Percentiles rank a stretch among this genome's conserved stretches.
These are phyloP conservation scores for Xylaria sp. DNA, from an alignment of 2,329 filamentous ascomycete species.

Conservation along the genomic window DNA sequence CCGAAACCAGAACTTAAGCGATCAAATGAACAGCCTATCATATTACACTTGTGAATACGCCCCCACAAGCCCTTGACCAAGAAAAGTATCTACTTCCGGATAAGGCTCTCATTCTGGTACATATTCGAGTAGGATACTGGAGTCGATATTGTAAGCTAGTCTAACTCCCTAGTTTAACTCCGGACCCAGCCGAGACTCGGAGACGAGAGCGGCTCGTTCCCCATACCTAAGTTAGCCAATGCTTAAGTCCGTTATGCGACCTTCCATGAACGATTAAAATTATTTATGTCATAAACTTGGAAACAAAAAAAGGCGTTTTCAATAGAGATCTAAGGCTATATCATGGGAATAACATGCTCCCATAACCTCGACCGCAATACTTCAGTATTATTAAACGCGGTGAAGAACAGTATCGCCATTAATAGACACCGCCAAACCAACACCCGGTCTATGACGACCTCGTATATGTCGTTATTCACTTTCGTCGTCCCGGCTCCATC, in stretches of 20 bases:
- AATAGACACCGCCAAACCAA: too few species aligned
- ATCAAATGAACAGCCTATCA: not conserved
- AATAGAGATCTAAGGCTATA: too few species aligned
- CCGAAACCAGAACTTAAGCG: not conserved
- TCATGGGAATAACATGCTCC: too few species aligned
- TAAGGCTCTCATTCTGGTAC: not conserved
- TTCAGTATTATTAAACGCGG: too few species aligned
- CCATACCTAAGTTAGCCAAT: constrained; percentile 6
- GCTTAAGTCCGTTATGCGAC: constrained; percentile 14
- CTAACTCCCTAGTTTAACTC: constrained; percentile 5
- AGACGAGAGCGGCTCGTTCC: constrained; percentile 14
- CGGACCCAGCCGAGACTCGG: constrained; percentile 13
- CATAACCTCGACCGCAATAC: too few species aligned
- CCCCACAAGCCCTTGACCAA: not conserved
- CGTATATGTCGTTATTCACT: too few species aligned
- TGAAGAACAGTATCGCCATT: too few species aligned
- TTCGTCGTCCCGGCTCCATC: too few species aligned
- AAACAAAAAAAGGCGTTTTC: too few species aligned
- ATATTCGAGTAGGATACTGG: not conserved
- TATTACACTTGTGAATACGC: not conserved
- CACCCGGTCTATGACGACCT: too few species aligned
- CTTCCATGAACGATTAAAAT: too few species aligned
- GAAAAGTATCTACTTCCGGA: not conserved
- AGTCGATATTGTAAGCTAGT: constrained; percentile 1
- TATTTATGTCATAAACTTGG: too few species aligned